Evolutionary conservation across 31 red algal genomes (phyloP), one percentile per base, ranked within the genome.

Genomic region (Endocladia muricata): DNA sequence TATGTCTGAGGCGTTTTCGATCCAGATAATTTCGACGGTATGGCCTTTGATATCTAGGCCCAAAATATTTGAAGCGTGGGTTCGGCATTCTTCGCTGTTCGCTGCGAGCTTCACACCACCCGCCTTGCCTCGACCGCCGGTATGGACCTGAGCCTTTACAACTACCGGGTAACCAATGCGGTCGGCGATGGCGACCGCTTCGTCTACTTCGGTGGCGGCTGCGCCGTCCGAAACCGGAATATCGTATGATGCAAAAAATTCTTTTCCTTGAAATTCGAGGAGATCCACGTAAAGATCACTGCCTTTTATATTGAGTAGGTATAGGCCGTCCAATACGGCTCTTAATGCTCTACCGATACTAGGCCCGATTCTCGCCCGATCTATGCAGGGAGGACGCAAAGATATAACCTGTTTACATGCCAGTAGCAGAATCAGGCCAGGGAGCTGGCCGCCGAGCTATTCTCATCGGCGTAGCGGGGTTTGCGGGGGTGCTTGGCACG

Each of bases 261-360:
- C 73, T 64, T 90, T 84, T 21, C 82, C 86, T 76, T 90, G 86
- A 58, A 88, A 90, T 84, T 90, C 86, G 75, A 88, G 86, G n/a
- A 90, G 28, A 74, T 90, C 76, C 19, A 90, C 26, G 26, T 64
- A n/a, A n/a, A n/a, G n/a, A n/a, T n/a, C n/a, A n/a, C n/a, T n/a
- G n/a, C n/a, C n/a, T n/a, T n/a, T n/a, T n/a, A n/a, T n/a, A n/a
- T n/a, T n/a, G n/a, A n/a, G n/a, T n/a, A n/a, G n/a, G n/a, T n/a
- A n/a, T n/a, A n/a, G n/a, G n/a, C n/a, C n/a, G n/a, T n/a, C n/a
- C n/a, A n/a, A n/a, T n/a, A n/a, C n/a, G n/a, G n/a, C n/a, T n/a
- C n/a, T n/a, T n/a, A n/a, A n/a, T n/a, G n/a, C n/a, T n/a, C n/a
- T n/a, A n/a, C n/a, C n/a, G n/a, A n/a, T n/a, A n/a, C n/a, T n/a